Conservation (phyloP, 1,284 basidiomycete genomes). For the Phellopilus nigrolimitatus region DNA sequence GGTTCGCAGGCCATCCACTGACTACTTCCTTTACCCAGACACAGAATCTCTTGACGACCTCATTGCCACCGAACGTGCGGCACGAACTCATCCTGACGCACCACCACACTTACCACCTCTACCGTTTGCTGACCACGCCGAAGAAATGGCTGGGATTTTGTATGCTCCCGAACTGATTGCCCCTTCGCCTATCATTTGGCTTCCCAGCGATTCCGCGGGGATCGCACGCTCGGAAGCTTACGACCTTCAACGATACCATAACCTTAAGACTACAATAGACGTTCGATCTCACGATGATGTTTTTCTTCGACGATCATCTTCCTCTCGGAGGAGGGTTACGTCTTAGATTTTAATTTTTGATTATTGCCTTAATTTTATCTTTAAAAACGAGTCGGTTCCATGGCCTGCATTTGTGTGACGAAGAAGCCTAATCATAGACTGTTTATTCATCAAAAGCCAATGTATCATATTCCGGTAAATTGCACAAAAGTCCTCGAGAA, state of each 20-base stretch:
- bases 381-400: too few relatives aligned
- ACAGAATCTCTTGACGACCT: slow-evolving; percentile 77
- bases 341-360: slow-evolving; percentile 2
- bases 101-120: slow-evolving; percentile 68
- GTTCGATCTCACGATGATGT: slow-evolving; percentile 55
- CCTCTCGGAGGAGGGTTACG: slow-evolving; percentile 10
- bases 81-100: slow-evolving; percentile 71
- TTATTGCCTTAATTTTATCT: background rate
- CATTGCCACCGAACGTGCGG: slow-evolving; percentile 69
- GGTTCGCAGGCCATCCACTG: background rate
- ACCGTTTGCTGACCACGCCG: slow-evolving; percentile 65
- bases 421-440: background rate
- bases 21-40: slow-evolving; percentile 32
- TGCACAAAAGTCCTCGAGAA: background rate
- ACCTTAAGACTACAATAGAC: slow-evolving; percentile 59
- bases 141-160: slow-evolving; percentile 69
- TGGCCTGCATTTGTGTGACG: too few relatives aligned
- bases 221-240: slow-evolving; percentile 66
- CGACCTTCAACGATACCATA: slow-evolving; percentile 67
- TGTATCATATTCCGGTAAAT: background rate
- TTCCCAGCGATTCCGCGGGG: slow-evolving; percentile 68
- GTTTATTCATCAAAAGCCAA: background rate
- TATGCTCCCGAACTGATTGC: slow-evolving; percentile 78
- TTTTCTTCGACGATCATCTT: slow-evolving; percentile 28
- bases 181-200: slow-evolving; percentile 73